Evolutionary conservation across 2,329 filamentous ascomycete species (phyloP).

Genomic region (Clonostachys solani): DNA sequence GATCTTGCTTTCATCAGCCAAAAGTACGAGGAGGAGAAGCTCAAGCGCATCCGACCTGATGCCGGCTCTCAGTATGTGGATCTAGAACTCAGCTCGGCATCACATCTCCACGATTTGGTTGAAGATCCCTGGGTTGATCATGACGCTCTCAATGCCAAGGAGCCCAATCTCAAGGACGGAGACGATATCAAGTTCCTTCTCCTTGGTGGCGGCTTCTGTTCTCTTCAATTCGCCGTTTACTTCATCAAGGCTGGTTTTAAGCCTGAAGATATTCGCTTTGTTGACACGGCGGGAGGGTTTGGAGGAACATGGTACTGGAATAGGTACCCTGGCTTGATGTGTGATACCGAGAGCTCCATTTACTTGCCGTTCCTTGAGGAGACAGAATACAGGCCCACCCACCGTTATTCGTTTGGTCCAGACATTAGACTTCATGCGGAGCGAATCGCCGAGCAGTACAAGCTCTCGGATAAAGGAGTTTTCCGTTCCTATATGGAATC

Average conservation of each 20-base stretch:
- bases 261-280: slow-evolving; percentile 28
- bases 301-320: slow-evolving; percentile 52
- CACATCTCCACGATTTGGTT: slow-evolving; percentile 11
- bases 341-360: slow-evolving; percentile 56
- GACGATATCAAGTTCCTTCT: slow-evolving; percentile 20
- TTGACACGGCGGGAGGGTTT: slow-evolving; percentile 36
- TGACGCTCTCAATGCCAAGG: slow-evolving; percentile 17
- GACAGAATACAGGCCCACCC: slow-evolving; percentile 51
- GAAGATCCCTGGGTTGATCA: slow-evolving; percentile 26
- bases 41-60: slow-evolving; percentile 20
- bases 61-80: slow-evolving; percentile 19
- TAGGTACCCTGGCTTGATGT: slow-evolving; percentile 43
- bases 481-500: slow-evolving; percentile 36
- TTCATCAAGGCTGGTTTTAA: slow-evolving; percentile 14
- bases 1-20: slow-evolving; percentile 2
- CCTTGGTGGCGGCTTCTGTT: not conserved
- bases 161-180: slow-evolving; percentile 14
- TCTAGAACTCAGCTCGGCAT: slow-evolving; percentile 9
- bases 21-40: slow-evolving; percentile 23
- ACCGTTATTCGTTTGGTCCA: slow-evolving; percentile 36
- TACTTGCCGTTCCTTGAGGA: slow-evolving; percentile 59
- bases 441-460: slow-evolving; percentile 33
- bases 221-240: slow-evolving; percentile 17
- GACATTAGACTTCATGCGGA: slow-evolving; percentile 38
- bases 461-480: slow-evolving; percentile 24